These are phyloP conservation scores for Tuber indicum DNA, from an alignment of 495 filamentous ascomycete species.

Conservation along the genomic window DNA sequence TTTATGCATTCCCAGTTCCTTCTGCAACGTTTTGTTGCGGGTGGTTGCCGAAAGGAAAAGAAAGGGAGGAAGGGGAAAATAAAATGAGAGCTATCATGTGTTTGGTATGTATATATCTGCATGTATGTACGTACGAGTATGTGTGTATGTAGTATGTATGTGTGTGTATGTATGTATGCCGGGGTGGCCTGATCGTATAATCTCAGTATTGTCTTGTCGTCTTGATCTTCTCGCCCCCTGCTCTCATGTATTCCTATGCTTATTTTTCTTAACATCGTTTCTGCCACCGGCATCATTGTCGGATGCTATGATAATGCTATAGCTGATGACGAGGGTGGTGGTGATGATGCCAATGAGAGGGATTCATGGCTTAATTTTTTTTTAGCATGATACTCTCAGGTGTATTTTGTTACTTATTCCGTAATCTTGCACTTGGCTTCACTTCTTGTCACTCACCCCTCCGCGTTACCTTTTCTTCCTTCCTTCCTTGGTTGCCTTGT, in stretches of 20 bases:
- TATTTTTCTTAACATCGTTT: neutral
- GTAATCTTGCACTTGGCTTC: neutral
- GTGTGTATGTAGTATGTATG: neutral
- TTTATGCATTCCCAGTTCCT: neutral
- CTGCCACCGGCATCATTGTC: neutral
- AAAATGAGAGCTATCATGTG: conserved; percentile 5
- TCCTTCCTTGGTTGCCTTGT: neutral
- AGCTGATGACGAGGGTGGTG: neutral
- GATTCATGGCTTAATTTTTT: neutral
- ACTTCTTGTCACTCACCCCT: neutral
- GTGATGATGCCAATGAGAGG: neutral
- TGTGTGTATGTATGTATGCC: neutral
- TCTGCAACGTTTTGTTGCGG: conserved; percentile 1
- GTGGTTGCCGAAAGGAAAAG: conserved; percentile 2
- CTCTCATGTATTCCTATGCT: neutral
- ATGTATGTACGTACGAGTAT: neutral
- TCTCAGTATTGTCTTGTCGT: neutral
- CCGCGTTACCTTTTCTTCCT: too few relatives aligned
- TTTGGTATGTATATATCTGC: neutral
- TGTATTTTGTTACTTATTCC: neutral
- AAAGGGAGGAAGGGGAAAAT: neutral
- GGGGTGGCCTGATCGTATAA: neutral
- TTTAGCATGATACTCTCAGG: neutral
- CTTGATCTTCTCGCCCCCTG: neutral
- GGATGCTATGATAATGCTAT: neutral